Conservation (phyloP, 2,329 filamentous ascomycete genomes). For the Pseudopithomyces chartarum region DNA sequence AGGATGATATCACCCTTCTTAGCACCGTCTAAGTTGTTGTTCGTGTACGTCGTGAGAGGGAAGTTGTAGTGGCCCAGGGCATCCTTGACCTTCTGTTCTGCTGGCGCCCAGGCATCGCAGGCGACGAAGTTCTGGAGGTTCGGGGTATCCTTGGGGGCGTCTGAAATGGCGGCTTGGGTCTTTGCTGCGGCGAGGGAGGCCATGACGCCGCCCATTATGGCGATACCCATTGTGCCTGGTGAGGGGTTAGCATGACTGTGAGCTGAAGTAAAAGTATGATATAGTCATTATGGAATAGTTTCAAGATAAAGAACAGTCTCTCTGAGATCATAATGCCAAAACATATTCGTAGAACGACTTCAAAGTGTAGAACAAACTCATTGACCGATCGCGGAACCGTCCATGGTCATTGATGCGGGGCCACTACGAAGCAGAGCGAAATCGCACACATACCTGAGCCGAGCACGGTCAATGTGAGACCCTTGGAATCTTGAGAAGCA, state of each 20-base stretch:
- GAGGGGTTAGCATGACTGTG: background rate
- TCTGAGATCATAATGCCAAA: too few relatives aligned
- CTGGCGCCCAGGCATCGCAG: conserved; percentile 73
- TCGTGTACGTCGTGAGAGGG: conserved; percentile 69
- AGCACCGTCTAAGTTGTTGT: conserved; percentile 72
- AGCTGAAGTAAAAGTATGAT: background rate
- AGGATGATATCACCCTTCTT: conserved; percentile 74
- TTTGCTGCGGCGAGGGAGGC: conserved; percentile 63
- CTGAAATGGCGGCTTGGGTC: conserved; percentile 44
- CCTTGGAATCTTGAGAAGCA: conserved; percentile 34
- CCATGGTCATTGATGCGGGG: conserved; percentile 6
- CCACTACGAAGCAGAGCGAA: background rate
- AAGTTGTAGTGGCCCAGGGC: conserved; percentile 68
- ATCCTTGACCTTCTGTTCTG: conserved; percentile 69
- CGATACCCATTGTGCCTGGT: conserved; percentile 81
- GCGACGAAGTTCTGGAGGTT: conserved; percentile 76
- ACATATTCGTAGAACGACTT: background rate
- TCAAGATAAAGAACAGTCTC: background rate
- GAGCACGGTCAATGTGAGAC: conserved; percentile 76
- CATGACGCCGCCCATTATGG: conserved; percentile 81
- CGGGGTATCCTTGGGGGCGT: conserved; percentile 44
- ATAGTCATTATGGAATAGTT: conserved; percentile 40
- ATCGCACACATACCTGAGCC: conserved; percentile 72
- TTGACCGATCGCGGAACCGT: background rate
- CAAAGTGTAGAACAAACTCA: background rate